These are phyloP conservation scores for Sporothrix phasma DNA, from an alignment of 2,329 filamentous ascomycete species.

Conservation along the genomic window DNA sequence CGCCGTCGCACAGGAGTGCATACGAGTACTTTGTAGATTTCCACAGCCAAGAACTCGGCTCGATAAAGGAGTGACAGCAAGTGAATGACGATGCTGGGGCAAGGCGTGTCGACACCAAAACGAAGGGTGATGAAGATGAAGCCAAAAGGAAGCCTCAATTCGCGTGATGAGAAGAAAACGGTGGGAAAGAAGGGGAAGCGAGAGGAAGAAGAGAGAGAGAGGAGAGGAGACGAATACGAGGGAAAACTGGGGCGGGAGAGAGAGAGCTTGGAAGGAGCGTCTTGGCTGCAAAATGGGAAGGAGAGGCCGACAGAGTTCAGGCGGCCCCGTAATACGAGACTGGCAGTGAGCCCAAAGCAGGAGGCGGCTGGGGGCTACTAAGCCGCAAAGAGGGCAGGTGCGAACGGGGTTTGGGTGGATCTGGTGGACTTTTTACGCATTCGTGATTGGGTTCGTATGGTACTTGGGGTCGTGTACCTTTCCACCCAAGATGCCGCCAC, in stretches of 20 bases:
- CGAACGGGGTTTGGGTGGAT: background rate
- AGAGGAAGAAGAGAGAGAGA: background rate
- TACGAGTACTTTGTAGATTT: too few species aligned
- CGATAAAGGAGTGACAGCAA: background rate
- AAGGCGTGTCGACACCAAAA: background rate
- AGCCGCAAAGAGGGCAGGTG: constrained; percentile 1
- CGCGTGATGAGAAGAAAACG: background rate
- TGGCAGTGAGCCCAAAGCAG: background rate
- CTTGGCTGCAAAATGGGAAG: constrained; percentile 4
- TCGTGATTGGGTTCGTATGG: background rate
- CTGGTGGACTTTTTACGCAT: background rate
- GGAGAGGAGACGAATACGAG: background rate
- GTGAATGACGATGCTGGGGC: background rate
- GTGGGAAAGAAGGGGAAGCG: background rate
- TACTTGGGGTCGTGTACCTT: too few species aligned
- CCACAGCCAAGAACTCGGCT: background rate
- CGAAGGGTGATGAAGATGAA: background rate
- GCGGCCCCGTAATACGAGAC: constrained; percentile 11
- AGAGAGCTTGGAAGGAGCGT: background rate
- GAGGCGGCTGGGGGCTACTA: background rate
- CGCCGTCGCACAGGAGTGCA: background rate
- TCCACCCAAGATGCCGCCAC: too few species aligned
- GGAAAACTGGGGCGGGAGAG: background rate
- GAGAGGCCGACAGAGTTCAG: too few species aligned
- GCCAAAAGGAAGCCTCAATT: background rate